These are phyloP conservation scores for Psilocybe azurescens DNA, from an alignment of 768 basidiomycete species.

Conservation along the genomic window DNA sequence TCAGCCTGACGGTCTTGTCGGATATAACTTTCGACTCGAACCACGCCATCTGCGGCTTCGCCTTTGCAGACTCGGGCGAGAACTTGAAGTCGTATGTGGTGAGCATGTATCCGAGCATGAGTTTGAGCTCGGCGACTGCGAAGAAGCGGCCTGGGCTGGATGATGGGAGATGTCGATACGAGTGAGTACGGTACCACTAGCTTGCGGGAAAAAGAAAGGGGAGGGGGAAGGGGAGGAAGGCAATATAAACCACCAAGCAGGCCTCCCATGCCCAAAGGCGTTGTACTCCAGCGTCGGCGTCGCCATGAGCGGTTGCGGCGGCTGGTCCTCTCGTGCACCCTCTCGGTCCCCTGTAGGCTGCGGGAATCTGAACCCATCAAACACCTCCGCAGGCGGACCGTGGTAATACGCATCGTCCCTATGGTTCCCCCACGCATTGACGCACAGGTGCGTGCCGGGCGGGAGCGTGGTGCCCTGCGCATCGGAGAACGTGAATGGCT, in stretches of 20 bases:
- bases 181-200: too few species aligned
- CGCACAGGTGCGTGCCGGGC: slow-evolving; percentile 28
- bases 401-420: slow-evolving; percentile 28
- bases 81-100: too few species aligned
- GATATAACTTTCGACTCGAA: too few species aligned
- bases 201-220: too few species aligned
- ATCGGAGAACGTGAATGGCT: slow-evolving; percentile 40
- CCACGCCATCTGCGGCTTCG: too few species aligned
- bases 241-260: slow-evolving; percentile 26
- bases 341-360: slow-evolving; percentile 16
- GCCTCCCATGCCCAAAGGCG: not conserved
- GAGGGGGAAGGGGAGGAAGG: not conserved
- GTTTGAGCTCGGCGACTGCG: too few species aligned
- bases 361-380: slow-evolving; percentile 57
- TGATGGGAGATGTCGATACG: too few species aligned
- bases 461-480: slow-evolving; percentile 33
- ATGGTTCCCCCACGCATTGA: slow-evolving; percentile 19
- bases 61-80: too few species aligned
- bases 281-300: slow-evolving; percentile 13
- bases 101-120: too few species aligned
- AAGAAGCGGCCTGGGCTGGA: too few species aligned
- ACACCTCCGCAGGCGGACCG: slow-evolving; percentile 36
- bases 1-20: too few species aligned
- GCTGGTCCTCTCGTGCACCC: slow-evolving; percentile 13
- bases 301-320: slow-evolving; percentile 19